These are phyloP conservation scores for Gossypium gossypioides DNA, from an alignment of 441 rosid genomes.

Conservation along the genomic window DNA sequence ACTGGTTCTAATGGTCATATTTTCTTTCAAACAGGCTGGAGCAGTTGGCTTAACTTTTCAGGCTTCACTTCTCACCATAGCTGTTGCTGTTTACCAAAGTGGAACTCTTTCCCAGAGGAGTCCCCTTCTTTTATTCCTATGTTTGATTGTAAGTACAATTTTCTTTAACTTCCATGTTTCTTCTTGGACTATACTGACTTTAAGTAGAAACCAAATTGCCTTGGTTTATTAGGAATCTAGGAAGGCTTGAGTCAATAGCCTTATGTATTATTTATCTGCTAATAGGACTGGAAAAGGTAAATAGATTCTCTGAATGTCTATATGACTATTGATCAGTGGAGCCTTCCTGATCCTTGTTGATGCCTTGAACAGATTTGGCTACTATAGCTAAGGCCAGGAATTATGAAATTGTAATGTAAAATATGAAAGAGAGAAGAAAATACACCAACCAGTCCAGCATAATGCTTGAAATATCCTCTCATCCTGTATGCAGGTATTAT, in stretches of 20 bases:
- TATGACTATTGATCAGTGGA: not conserved
- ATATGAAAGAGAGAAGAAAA: not conserved
- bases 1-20: conserved; percentile 12
- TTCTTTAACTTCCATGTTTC: not conserved
- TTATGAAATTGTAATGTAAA: not conserved
- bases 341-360: not conserved
- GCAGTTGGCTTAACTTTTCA: conserved; percentile 76
- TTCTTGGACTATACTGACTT: not conserved
- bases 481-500: conserved; percentile 45
- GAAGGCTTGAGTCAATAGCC: not conserved
- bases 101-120: conserved; percentile 56
- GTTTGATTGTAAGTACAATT: conserved; percentile 53
- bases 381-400: not conserved
- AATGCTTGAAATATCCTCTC: not conserved
- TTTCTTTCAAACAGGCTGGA: conserved; percentile 50
- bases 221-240: not conserved
- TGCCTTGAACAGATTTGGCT: not conserved
- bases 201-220: not conserved
- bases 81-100: conserved; percentile 67
- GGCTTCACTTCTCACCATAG: conserved; percentile 66
- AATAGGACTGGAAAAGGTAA: not conserved
- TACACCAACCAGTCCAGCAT: not conserved
- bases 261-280: not conserved
- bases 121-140: conserved; percentile 63
- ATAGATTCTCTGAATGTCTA: not conserved